Evolutionary conservation across 108 stramenopile genomes (phyloP), one percentile per base, ranked within the genome.

Genomic region (Nitzschia palea): DNA sequence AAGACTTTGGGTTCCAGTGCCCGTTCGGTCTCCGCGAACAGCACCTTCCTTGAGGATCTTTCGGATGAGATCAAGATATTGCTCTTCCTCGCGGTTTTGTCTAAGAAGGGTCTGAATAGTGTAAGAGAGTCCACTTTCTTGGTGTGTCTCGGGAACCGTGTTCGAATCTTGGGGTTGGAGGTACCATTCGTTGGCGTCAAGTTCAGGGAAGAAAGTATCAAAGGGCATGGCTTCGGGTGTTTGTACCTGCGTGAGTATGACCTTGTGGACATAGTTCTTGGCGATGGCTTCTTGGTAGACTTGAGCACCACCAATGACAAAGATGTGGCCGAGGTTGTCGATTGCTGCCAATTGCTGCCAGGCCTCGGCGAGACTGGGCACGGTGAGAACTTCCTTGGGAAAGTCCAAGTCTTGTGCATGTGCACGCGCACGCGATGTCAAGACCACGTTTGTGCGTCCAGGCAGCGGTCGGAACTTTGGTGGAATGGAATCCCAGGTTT

Each of bases 401-500:
- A 55, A 40, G 17, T 29, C 23, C 25, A 14, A 17, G 17, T 23
- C 32, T 32, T 51, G 50, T 28, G 55, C 78, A 18, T 62, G 54
- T 18, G 63, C 34, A 5, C 45, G 73, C 15, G 44, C 35, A 20
- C 62, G 30, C 4, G 74, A 68, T 36, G 85, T 95, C 36, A 99
- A 86, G 18, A 99, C 89, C 26, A 98, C 91, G 80, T 99, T 99
- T 55, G 77, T 58, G 17, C 99, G 91, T 37, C 87, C 94, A 3
- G 70, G 63, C 26, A 99, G 68, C 0, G 99, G 99, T 17, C 98
- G 93, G 67, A 97, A 98, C 60, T 86, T 90, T 44, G 76, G 17
- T 4, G 99, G 98, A 65, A 99, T 97, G 63, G 90, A 92, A 40
- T 96, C 90, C 97, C 97, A 99, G 9, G 99, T 99, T 69, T 96